phyloP scores from a whole-genome alignment of 495 filamentous ascomycete genomes.

The Evernia prunastri region DNA sequence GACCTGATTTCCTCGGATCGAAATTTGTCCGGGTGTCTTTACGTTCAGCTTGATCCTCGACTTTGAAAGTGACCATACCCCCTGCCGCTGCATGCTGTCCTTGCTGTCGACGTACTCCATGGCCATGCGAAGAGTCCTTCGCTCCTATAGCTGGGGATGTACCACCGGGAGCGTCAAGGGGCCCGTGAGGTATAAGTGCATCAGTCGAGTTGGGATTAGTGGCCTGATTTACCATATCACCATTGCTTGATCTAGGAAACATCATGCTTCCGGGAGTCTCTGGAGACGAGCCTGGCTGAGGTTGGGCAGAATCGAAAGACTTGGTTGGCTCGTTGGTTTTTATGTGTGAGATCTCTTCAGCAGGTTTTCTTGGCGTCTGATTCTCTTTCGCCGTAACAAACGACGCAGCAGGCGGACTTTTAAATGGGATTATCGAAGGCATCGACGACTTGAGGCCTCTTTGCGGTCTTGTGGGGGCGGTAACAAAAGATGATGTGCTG shows the following conservation, averaged over 20 bases:
- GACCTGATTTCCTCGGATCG: slow-evolving; percentile 35
- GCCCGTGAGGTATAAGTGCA: slow-evolving; percentile 4
- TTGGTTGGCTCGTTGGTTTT: not conserved
- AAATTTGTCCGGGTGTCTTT: slow-evolving; percentile 32
- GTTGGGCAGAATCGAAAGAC: not conserved
- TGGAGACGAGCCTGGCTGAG: slow-evolving; percentile 7
- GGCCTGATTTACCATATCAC: not conserved
- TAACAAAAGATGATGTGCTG: slow-evolving; percentile 15
- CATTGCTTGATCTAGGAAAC: slow-evolving; percentile 6
- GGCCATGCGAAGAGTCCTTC: not conserved
- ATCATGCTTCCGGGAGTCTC: not conserved
- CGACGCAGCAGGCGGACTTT: slow-evolving; percentile 9
- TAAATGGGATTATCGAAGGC: not conserved
- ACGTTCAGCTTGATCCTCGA: slow-evolving; percentile 41
- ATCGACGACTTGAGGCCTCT: not conserved
- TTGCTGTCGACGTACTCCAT: not conserved
- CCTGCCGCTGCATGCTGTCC: slow-evolving; percentile 7
- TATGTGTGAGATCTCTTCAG: not conserved
- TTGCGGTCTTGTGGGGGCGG: slow-evolving; percentile 11
- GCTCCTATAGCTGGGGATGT: not conserved
- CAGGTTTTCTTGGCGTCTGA: not conserved
- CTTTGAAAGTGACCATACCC: slow-evolving; percentile 38
- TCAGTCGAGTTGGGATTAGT: slow-evolving; percentile 14
- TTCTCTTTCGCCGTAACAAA: slow-evolving; percentile 19
- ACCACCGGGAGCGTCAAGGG: not conserved